These are phyloP conservation scores for Aureobasidium sp. DNA, from an alignment of 2,329 filamentous ascomycete genomes.

Conservation along the genomic window DNA sequence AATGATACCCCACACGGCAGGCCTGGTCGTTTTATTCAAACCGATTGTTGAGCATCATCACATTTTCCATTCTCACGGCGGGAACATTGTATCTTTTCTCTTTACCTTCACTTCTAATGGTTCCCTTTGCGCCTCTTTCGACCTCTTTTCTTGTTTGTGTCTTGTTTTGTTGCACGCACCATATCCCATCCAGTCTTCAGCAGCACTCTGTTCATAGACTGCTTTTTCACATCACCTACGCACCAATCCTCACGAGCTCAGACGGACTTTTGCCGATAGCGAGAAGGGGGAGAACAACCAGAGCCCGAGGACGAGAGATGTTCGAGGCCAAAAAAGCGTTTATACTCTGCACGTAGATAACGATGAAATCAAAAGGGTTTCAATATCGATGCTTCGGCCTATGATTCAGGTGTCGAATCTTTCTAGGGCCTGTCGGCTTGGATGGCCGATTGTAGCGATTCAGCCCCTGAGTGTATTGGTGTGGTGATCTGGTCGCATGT, in stretches of 20 bases:
- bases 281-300: not conserved
- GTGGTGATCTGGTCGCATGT: not conserved
- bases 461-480: not conserved
- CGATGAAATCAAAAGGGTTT: not conserved
- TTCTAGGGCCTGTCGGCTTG: not conserved
- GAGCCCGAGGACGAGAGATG: not conserved
- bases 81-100: conserved; percentile 2
- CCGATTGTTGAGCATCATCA: conserved; percentile 6
- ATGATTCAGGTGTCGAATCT: not conserved
- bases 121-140: not conserved
- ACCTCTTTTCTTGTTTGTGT: not conserved
- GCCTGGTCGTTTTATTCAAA: conserved; percentile 10
- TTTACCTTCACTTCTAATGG: conserved; percentile 9
- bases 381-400: not conserved
- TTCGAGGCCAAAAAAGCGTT: not conserved
- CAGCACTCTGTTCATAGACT: conserved; percentile 5
- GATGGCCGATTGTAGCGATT: too few species aligned
- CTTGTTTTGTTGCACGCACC: not conserved
- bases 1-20: conserved; percentile 36
- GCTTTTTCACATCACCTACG: not conserved
- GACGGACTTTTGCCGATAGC: not conserved
- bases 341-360: conserved; percentile 3
- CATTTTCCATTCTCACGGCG: conserved; percentile 5
- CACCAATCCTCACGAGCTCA: not conserved
- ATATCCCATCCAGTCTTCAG: not conserved